Conservation (phyloP, 2,329 filamentous ascomycete genomes). For the Gyromitra esculenta region DNA sequence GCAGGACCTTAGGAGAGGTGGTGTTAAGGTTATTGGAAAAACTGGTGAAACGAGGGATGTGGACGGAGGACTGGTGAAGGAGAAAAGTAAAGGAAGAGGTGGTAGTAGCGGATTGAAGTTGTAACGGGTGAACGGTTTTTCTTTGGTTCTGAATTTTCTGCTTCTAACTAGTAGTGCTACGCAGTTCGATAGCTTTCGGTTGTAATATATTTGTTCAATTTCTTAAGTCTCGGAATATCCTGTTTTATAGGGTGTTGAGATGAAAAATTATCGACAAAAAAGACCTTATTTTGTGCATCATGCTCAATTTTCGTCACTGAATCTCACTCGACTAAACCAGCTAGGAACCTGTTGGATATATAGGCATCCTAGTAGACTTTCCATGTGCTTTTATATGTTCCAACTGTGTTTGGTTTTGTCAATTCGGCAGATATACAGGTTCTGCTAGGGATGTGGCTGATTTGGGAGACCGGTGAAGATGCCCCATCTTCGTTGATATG, state of each 20-base stretch:
- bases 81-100: constrained; percentile 63
- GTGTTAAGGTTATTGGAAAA: constrained; percentile 90
- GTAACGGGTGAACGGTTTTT: constrained; percentile 59
- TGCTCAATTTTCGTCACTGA: neutral
- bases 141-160: constrained; percentile 13
- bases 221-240: constrained; percentile 41
- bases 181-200: constrained; percentile 1
- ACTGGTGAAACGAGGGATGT: constrained; percentile 87
- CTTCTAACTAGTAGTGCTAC: neutral
- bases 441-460: too few species aligned
- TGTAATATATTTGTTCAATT: constrained; percentile 36
- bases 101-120: constrained; percentile 71
- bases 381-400: too few species aligned
- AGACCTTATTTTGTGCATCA: neutral
- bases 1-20: constrained; percentile 78
- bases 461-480: too few species aligned
- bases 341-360: too few species aligned
- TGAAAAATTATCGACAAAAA: constrained; percentile 30
- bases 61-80: constrained; percentile 78
- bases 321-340: constrained; percentile 1
- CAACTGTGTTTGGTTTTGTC: too few species aligned
- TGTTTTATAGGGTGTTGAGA: constrained; percentile 11
- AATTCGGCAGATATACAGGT: too few species aligned
- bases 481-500: too few species aligned
- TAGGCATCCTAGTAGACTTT: too few species aligned